Conservation (phyloP, 139 green algal genomes). For the Chlamydomonas sp. region DNA sequence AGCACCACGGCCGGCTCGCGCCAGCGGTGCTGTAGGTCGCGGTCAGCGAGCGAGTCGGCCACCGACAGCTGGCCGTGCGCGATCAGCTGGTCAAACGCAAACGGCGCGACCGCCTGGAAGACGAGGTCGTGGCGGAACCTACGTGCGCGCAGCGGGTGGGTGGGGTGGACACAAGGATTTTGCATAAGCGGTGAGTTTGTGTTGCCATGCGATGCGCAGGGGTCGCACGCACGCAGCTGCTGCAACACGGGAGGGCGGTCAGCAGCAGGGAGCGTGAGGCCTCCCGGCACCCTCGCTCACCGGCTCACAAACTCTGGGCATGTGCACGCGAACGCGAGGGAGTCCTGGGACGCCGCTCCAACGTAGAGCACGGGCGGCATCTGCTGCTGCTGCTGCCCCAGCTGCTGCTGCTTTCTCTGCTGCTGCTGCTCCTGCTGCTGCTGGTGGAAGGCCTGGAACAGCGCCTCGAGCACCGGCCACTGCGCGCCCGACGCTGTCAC, state of each 20-base stretch:
- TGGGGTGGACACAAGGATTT: too few species aligned
- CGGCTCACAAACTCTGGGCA: constrained; percentile 17
- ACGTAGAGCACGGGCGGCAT: background rate
- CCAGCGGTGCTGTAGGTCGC: constrained; percentile 1
- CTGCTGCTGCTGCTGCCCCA: background rate
- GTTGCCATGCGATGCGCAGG: too few species aligned
- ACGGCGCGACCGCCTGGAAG: constrained; percentile 4
- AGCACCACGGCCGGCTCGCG: constrained; percentile 3
- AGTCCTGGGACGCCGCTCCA: constrained; percentile 6
- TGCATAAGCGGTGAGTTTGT: too few species aligned
- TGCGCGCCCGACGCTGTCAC: constrained; percentile 8
- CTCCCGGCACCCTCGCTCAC: background rate
- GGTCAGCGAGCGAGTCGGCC: background rate
- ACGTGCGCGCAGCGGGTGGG: too few species aligned
- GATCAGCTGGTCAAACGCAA: constrained; percentile 4
- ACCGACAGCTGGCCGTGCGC: background rate
- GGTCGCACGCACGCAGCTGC: too few species aligned
- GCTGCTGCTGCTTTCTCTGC: too few species aligned
- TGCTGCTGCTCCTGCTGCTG: too few species aligned
- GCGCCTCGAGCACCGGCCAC: constrained; percentile 9
- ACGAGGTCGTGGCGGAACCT: constrained; percentile 5
- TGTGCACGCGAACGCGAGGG: constrained; percentile 15
- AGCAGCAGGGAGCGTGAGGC: too few species aligned
- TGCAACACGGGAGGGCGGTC: too few species aligned
- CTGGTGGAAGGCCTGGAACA: too few species aligned